phyloP scores from a whole-genome alignment of 202 grass and related monocot species.

The Bolboschoenoplectus hybrid region DNA sequence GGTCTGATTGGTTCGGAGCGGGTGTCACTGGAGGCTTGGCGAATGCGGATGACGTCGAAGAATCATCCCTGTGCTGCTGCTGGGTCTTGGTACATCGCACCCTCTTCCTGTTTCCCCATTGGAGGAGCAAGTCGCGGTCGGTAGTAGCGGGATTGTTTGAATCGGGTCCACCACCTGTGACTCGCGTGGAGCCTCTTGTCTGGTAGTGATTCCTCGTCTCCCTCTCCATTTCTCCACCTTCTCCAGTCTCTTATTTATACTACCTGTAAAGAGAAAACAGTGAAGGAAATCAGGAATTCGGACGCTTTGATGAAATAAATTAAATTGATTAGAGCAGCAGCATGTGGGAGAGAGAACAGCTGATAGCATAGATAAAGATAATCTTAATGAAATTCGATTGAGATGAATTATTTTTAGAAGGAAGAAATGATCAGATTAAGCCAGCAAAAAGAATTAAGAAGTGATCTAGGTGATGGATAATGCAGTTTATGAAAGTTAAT shows the following conservation, averaged over 20 bases:
- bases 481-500: background rate
- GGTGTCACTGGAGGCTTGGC: slow-evolving; percentile 56
- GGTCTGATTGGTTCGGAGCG: slow-evolving; percentile 37
- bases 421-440: background rate
- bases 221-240: slow-evolving; percentile 56
- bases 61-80: slow-evolving; percentile 67
- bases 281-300: background rate
- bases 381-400: background rate
- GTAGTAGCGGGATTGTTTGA: slow-evolving; percentile 32
- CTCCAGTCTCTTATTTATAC: background rate
- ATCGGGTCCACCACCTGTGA: slow-evolving; percentile 30
- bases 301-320: background rate
- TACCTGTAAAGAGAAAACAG: background rate
- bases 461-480: background rate
- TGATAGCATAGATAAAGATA: background rate
- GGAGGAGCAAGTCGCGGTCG: slow-evolving; percentile 67
- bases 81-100: slow-evolving; percentile 81
- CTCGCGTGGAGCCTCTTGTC: slow-evolving; percentile 62
- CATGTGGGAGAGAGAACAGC: background rate
- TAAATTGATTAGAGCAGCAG: background rate
- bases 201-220: slow-evolving; percentile 82
- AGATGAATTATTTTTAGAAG: background rate
- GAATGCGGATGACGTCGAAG: slow-evolving; percentile 29
- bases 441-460: background rate
- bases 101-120: slow-evolving; percentile 85